phyloP scores from a whole-genome alignment of 2,329 filamentous ascomycete species.

The Ophiocordyceps polyrhachis-furcata region DNA sequence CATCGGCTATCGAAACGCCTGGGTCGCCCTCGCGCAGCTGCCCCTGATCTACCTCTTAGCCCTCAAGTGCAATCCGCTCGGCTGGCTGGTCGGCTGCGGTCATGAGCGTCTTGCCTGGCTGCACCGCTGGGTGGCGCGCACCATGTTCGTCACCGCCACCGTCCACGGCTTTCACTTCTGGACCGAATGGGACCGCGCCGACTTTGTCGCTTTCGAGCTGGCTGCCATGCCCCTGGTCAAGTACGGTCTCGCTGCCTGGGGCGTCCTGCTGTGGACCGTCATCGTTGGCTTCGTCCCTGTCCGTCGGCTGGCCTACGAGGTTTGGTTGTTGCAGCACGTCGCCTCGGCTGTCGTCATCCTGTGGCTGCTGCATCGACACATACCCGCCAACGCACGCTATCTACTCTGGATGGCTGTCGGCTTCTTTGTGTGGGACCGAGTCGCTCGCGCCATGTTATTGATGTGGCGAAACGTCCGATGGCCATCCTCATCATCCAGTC shows the following conservation, averaged over 20 bases:
- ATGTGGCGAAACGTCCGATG: constrained; percentile 33
- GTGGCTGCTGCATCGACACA: constrained; percentile 43
- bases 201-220: constrained; percentile 40
- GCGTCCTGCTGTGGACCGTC: constrained; percentile 44
- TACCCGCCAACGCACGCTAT: constrained; percentile 37
- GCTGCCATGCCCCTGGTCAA: constrained; percentile 43
- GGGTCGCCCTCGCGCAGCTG: constrained; percentile 45
- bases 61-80: constrained; percentile 40
- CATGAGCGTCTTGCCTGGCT: constrained; percentile 57
- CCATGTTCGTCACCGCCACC: constrained; percentile 47
- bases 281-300: constrained; percentile 44
- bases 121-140: constrained; percentile 53
- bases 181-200: constrained; percentile 39
- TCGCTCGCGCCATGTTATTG: constrained; percentile 28
- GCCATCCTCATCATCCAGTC: constrained; percentile 9
- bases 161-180: constrained; percentile 56
- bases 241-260: constrained; percentile 51
- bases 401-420: constrained; percentile 49
- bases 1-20: constrained; percentile 48
- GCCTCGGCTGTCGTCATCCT: constrained; percentile 41
- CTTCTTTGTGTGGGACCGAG: constrained; percentile 42
- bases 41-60: constrained; percentile 45
- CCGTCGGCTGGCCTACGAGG: constrained; percentile 46
- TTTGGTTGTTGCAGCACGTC: constrained; percentile 52
- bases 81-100: constrained; percentile 39